Percentiles rank a stretch among this genome's conserved stretches.
Evolutionary conservation across 164 flowering plant species (phyloP).

Genomic region (Chimonanthus praecox): DNA sequence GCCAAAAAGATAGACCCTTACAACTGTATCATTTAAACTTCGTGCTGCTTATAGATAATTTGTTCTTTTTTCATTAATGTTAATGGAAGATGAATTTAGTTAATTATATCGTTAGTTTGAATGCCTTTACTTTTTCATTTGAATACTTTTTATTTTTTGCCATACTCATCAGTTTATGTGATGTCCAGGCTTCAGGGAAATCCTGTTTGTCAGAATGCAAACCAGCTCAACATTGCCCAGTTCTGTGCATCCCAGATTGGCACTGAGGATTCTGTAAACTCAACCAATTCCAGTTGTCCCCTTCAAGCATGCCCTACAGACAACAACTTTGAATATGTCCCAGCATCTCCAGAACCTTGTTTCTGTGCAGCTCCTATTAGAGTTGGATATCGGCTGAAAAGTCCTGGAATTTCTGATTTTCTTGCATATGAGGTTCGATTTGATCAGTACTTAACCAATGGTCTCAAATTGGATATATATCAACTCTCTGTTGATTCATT

Average conservation of each 20-base stretch:
- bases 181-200: conserved; percentile 68
- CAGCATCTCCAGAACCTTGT: conserved; percentile 39
- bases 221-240: conserved; percentile 27
- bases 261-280: not conserved
- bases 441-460: conserved; percentile 41
- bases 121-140: not conserved
- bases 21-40: not conserved
- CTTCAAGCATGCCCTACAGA: conserved; percentile 45
- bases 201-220: conserved; percentile 50
- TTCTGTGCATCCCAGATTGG: conserved; percentile 33
- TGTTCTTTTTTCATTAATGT: not conserved
- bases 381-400: conserved; percentile 79
- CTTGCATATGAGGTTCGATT: conserved; percentile 38
- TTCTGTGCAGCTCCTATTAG: conserved; percentile 72
- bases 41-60: not conserved
- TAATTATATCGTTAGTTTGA: not conserved
- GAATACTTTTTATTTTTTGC: not conserved
- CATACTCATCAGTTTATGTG: not conserved
- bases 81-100: not conserved
- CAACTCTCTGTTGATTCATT: conserved; percentile 45
- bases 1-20: not conserved
- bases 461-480: conserved; percentile 41
- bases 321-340: conserved; percentile 42
- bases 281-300: conserved; percentile 21
- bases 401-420: conserved; percentile 76